Percentiles rank a stretch among this genome's conserved stretches.
Conservation (phyloP, 1,139 yeast species). For the Lodderomyces orthopsilosis region DNA sequence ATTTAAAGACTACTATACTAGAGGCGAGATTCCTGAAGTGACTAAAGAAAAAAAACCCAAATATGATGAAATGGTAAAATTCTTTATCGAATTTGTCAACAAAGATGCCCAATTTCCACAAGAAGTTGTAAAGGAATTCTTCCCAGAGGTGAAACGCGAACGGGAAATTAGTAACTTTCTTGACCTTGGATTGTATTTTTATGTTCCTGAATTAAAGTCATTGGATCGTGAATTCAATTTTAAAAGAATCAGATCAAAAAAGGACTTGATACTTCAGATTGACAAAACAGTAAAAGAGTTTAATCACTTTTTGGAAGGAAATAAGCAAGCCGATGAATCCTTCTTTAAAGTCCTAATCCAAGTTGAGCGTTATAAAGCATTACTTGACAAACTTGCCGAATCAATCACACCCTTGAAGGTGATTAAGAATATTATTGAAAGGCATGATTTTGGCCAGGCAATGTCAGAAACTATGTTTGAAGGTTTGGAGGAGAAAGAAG, state of each 20-base stretch:
- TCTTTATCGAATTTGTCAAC: neutral
- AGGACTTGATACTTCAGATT: slow-evolving; percentile 21
- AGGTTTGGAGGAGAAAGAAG: neutral
- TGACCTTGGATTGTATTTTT: slow-evolving; percentile 22
- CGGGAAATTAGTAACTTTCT: neutral
- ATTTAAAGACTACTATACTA: slow-evolving; percentile 25
- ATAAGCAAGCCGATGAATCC: slow-evolving; percentile 2
- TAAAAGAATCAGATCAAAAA: slow-evolving; percentile 9
- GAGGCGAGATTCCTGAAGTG: slow-evolving; percentile 20
- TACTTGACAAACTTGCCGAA: slow-evolving; percentile 5
- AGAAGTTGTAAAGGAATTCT: slow-evolving; percentile 14
- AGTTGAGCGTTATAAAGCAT: slow-evolving; percentile 6
- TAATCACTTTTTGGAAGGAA: slow-evolving; percentile 16
- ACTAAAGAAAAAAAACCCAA: slow-evolving; percentile 18
- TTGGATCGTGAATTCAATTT: slow-evolving; percentile 26
- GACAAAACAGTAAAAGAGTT: slow-evolving; percentile 21
- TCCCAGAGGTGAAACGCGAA: slow-evolving; percentile 14
- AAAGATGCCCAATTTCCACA: slow-evolving; percentile 11
- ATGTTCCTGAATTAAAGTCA: slow-evolving; percentile 23
- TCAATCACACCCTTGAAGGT: slow-evolving; percentile 3
- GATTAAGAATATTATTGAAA: slow-evolving; percentile 4
- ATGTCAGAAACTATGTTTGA: neutral
- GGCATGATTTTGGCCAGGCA: slow-evolving; percentile 2
- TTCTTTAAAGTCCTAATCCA: slow-evolving; percentile 7
- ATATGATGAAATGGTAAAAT: slow-evolving; percentile 24